These are phyloP conservation scores for Bonia amplexicaulis DNA, from an alignment of 176 grass and related monocot species.

Conservation along the genomic window DNA sequence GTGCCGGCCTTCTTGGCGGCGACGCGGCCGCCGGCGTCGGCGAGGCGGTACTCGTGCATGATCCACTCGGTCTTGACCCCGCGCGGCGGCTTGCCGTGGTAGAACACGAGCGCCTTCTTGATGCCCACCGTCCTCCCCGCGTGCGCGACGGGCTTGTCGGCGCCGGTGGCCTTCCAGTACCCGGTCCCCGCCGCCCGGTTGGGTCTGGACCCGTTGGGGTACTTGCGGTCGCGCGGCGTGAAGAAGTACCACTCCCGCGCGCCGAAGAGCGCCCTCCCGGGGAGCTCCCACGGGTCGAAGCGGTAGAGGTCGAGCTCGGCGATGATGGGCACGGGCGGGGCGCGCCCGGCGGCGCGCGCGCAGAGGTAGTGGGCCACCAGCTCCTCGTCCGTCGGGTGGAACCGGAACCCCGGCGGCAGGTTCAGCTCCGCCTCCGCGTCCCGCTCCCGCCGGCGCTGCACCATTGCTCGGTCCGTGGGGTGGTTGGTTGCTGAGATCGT, in stretches of 20 bases:
- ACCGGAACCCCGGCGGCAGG: constrained; percentile 88
- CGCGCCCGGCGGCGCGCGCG: constrained; percentile 22
- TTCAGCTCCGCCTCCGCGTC: constrained; percentile 76
- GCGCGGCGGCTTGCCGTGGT: constrained; percentile 55
- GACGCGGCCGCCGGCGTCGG: constrained; percentile 26
- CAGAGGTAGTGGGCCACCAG: constrained; percentile 72
- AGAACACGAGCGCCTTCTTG: constrained; percentile 92
- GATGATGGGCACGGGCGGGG: constrained; percentile 49
- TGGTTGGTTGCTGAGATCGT: not conserved
- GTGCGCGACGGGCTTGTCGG: constrained; percentile 54
- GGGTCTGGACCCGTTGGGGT: constrained; percentile 71
- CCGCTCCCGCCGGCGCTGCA: constrained; percentile 1
- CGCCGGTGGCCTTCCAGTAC: constrained; percentile 92
- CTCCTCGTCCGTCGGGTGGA: constrained; percentile 97
- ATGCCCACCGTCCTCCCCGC: constrained; percentile 14
- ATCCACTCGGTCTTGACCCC: constrained; percentile 92
- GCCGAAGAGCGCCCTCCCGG: constrained; percentile 59
- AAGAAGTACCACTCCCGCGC: constrained; percentile 91
- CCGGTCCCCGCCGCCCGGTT: constrained; percentile 53
- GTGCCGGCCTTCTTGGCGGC: constrained; percentile 26
- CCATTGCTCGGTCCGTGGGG: not conserved
- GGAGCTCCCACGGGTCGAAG: constrained; percentile 72
- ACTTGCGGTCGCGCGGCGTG: constrained; percentile 79
- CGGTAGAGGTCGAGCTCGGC: constrained; percentile 89
- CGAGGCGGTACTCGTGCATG: constrained; percentile 87